Evolutionary conservation across 352 stramenopile genomes (phyloP), one percentile per base, ranked within the genome.

Genomic region (Elongisporangium prolatum): DNA sequence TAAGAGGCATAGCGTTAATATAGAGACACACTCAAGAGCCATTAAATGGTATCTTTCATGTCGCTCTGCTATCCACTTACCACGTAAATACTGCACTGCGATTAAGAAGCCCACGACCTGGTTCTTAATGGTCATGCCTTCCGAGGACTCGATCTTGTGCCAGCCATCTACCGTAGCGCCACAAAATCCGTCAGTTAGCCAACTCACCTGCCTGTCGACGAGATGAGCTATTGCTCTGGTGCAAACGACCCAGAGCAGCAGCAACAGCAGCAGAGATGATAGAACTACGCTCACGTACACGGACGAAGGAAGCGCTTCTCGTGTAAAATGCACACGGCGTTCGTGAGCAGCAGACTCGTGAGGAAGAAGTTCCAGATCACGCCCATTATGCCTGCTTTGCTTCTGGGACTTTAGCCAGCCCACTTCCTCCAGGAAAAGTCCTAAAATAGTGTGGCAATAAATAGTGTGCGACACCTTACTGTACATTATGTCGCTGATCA

Each of bases 301-400:
- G 78, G 74, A 49, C 84, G 81, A 52, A 95, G 72, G 66, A 95
- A 95, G 52, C 86, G 79, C 76, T 93, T 93, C 60, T 95, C 86
- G 58, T 95, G 81, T 53, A 95, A 72, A 57, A 95, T 92, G 61
- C 84, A 90, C 55, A 95, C 77, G 28, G 83, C 83, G 67, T 95
- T 95, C 7, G 85, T 89, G 53, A 93, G 82, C 68, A 95, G 57
- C 56, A 95, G 65, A 47, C 84, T 94, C 67, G 86, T 86, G 34
- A 93, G 80, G 65, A 95, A 80, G 64, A 95, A 90, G 69, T 94
- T 90, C 86, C 86, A 95, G 56, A 95, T 68, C 51, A 91, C 83
- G 52, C 85, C 80, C 86, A 95, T 95, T 21, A 25, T 51, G 16
- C 13, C 34, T 21, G 48, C 38, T 40, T 20, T 28, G 17, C 34